These are phyloP conservation scores for Thymus quinquecostatus DNA, from an alignment of 257 asterid species.

Conservation along the genomic window DNA sequence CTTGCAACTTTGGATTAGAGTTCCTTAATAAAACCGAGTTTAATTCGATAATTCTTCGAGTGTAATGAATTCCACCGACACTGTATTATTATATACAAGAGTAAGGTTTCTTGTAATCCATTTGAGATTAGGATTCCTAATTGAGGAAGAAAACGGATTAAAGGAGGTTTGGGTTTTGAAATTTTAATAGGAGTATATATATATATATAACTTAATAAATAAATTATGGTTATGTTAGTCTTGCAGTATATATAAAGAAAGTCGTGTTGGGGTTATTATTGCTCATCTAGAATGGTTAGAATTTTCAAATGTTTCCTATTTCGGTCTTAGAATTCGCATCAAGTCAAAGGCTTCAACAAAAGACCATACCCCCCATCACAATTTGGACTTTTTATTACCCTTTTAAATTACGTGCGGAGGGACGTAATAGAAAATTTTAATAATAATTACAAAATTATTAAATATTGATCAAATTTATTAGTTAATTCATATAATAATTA, in stretches of 20 bases:
- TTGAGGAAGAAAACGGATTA: not conserved
- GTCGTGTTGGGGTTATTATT: constrained; percentile 13
- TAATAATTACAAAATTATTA: too few relatives aligned
- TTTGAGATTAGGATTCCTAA: not conserved
- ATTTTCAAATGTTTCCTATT: constrained; percentile 25
- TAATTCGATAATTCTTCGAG: not conserved
- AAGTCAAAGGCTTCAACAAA: constrained; percentile 29
- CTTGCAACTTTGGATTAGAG: constrained; percentile 9
- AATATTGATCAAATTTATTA: too few relatives aligned
- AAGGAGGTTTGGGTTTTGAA: not conserved
- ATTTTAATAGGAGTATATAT: not conserved
- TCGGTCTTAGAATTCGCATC: not conserved
- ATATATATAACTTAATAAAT: not conserved
- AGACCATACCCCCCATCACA: not conserved
- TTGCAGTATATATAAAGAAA: constrained; percentile 3
- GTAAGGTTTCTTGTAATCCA: constrained; percentile 5
- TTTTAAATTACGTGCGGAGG: too few relatives aligned
- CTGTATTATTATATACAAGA: too few relatives aligned
- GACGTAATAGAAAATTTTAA: too few relatives aligned
- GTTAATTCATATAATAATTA: too few relatives aligned
- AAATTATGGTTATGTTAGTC: not conserved
- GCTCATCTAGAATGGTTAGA: constrained; percentile 29
- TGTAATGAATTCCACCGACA: not conserved
- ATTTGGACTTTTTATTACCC: not conserved
- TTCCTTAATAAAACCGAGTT: not conserved